These are phyloP conservation scores for Cystobasidiaceae sp. DNA, from an alignment of 1,284 basidiomycete genomes.

Conservation along the genomic window DNA sequence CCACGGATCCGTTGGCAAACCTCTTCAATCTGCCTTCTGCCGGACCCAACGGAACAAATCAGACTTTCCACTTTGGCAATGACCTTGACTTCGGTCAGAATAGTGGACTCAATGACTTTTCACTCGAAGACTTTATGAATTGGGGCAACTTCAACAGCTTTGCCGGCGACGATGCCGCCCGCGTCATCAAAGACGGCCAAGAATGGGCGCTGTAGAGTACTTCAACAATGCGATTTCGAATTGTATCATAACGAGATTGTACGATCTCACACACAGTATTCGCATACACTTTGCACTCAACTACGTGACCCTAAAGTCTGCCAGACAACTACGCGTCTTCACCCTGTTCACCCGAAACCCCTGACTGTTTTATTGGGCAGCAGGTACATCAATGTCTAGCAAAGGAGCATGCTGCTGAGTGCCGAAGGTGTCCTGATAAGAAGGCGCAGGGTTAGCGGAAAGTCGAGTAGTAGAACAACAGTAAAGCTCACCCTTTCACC, in stretches of 20 bases:
- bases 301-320: no score
- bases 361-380: neutral
- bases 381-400: neutral
- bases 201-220: neutral
- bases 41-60: neutral
- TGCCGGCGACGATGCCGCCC: neutral
- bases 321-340: no score
- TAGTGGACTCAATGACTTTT: slow-evolving; percentile 2
- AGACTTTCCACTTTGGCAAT: neutral
- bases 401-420: slow-evolving; percentile 18
- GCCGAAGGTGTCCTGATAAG: slow-evolving; percentile 3
- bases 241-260: neutral
- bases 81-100: neutral
- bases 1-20: neutral
- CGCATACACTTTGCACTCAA: neutral
- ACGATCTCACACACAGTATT: neutral
- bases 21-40: neutral
- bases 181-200: neutral
- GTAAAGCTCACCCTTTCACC: slow-evolving; percentile 1
- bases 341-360: no score
- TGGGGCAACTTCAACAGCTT: neutral
- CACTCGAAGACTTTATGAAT: slow-evolving; percentile 15
- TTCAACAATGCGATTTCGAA: neutral
- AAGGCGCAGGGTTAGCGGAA: neutral
- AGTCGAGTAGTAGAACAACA: no score